A percentile compares a stretch with the other conserved stretches of the same genome.
These are phyloP conservation scores for Erysimum cheiri DNA, from an alignment of 441 rosid genomes.

Conservation along the genomic window DNA sequence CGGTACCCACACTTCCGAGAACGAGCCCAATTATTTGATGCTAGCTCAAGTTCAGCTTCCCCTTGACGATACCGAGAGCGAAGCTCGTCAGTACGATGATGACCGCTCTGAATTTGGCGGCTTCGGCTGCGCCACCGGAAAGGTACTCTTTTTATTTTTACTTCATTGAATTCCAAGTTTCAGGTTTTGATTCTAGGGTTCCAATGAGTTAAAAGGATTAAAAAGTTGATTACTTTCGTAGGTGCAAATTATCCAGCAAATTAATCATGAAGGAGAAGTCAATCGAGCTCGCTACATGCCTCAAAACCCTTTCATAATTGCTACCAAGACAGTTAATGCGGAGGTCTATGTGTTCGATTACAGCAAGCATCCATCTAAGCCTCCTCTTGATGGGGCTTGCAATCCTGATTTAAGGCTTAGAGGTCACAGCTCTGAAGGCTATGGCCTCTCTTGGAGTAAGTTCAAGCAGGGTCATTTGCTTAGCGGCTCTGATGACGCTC, in stretches of 20 bases:
- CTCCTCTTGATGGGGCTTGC: slow-evolving; percentile 85
- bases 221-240: slow-evolving; percentile 35
- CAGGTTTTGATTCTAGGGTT: slow-evolving; percentile 9
- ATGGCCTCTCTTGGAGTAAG: slow-evolving; percentile 98
- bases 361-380: slow-evolving; percentile 88
- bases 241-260: slow-evolving; percentile 96
- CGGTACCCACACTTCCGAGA: slow-evolving; percentile 97
- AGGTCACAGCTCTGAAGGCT: slow-evolving; percentile 93
- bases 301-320: slow-evolving; percentile 85
- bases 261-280: slow-evolving; percentile 95
- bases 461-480: slow-evolving; percentile 89
- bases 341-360: slow-evolving; percentile 95
- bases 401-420: slow-evolving; percentile 88
- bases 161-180: background rate
- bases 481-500: slow-evolving; percentile 97
- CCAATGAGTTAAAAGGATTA: background rate
- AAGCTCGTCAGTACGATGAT: slow-evolving; percentile 89
- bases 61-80: slow-evolving; percentile 83
- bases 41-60: slow-evolving; percentile 97
- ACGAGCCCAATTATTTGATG: slow-evolving; percentile 95
- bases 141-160: slow-evolving; percentile 48
- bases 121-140: slow-evolving; percentile 85
- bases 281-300: slow-evolving; percentile 99
- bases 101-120: slow-evolving; percentile 87
- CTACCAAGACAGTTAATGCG: slow-evolving; percentile 90